Evolutionary conservation across 495 filamentous ascomycete genomes (phyloP).

Genomic region (Penicillium odoratum): DNA sequence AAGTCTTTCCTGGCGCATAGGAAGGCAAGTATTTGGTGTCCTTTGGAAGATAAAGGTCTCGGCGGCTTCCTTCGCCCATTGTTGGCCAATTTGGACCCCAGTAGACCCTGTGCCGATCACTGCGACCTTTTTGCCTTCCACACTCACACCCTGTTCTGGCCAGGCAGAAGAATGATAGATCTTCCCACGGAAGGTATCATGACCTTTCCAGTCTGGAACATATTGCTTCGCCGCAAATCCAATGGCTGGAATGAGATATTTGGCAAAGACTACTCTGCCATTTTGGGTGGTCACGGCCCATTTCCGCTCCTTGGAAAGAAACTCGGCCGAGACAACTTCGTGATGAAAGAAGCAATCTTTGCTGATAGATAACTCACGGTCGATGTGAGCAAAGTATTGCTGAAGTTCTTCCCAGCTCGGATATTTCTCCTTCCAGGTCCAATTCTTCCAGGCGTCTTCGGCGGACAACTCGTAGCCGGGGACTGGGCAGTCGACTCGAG

Average conservation of each 20-base stretch:
- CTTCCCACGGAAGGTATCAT: constrained; percentile 53
- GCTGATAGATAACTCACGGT: constrained; percentile 46
- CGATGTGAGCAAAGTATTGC: constrained; percentile 58
- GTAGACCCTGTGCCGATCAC: constrained; percentile 63
- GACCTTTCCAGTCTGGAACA: constrained; percentile 50
- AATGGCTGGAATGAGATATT: constrained; percentile 49
- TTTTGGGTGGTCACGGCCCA: constrained; percentile 54
- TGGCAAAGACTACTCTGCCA: constrained; percentile 43
- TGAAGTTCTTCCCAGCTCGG: constrained; percentile 50
- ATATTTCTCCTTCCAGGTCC: constrained; percentile 55
- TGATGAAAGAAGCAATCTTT: constrained; percentile 54
- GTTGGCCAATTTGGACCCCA: constrained; percentile 59
- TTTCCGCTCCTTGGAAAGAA: constrained; percentile 24
- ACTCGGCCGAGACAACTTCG: constrained; percentile 46
- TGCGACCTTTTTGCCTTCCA: constrained; percentile 51
- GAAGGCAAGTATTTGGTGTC: constrained; percentile 55
- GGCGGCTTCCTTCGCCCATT: constrained; percentile 40
- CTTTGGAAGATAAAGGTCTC: constrained; percentile 52
- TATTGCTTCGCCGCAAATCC: constrained; percentile 37
- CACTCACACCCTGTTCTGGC: constrained; percentile 51
- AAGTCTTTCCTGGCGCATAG: constrained; percentile 40
- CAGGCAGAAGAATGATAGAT: constrained; percentile 60
- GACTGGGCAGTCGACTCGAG: constrained; percentile 49
- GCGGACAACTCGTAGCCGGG: constrained; percentile 53
- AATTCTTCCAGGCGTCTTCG: constrained; percentile 53